Conservation (phyloP, 805 yeast genomes). For the Lipomyces sp. region DNA sequence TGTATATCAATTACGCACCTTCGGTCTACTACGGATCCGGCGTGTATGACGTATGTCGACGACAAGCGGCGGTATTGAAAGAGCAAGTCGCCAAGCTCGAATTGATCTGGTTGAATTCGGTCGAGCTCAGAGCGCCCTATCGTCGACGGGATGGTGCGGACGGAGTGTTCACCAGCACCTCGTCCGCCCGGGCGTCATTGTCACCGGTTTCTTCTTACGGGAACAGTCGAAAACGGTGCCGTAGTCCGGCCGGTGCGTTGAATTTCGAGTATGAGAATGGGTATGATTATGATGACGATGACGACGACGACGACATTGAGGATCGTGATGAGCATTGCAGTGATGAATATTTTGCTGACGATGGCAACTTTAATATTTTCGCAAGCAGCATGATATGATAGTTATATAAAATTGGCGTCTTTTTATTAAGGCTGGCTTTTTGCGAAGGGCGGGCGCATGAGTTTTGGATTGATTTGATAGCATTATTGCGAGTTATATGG, state of each 20-base stretch:
- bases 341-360: conserved; percentile 32
- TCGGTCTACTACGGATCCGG: conserved; percentile 32
- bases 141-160: conserved; percentile 9
- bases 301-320: conserved; percentile 1
- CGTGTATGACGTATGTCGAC: conserved; percentile 28
- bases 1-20: conserved; percentile 34
- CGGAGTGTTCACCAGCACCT: not conserved
- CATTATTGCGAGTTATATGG: too few relatives aligned
- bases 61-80: conserved; percentile 29
- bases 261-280: conserved; percentile 14
- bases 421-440: not conserved
- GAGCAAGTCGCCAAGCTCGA: conserved; percentile 22
- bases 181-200: not conserved
- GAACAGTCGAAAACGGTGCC: not conserved
- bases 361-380: conserved; percentile 29
- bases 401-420: not conserved
- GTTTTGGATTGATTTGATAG: too few relatives aligned
- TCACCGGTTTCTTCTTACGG: not conserved
- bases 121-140: conserved; percentile 27
- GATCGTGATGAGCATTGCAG: conserved; percentile 28
- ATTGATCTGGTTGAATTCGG: conserved; percentile 35
- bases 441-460: not conserved
- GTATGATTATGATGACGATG: conserved; percentile 5
- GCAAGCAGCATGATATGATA: conserved; percentile 18
- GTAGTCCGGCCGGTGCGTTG: not conserved